Conservation (phyloP, 2,329 filamentous ascomycete genomes). For the Passalora sequoiae region DNA sequence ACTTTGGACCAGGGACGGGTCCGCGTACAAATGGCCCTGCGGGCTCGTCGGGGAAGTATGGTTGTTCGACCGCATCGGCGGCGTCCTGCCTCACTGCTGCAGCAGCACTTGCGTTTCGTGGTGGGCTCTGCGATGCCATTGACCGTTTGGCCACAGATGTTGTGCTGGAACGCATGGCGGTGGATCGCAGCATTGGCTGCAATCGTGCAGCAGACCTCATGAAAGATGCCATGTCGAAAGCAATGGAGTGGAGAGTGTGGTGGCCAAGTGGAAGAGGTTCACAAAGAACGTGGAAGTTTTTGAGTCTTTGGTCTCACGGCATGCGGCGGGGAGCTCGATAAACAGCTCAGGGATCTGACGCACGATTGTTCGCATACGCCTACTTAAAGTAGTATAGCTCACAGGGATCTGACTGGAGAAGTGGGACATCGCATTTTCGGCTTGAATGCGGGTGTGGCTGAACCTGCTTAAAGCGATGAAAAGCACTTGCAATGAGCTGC, state of each 20-base stretch:
- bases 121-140: conserved; percentile 32
- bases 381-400: too few relatives aligned
- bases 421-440: too few relatives aligned
- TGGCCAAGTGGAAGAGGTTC: too few relatives aligned
- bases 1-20: conserved; percentile 69
- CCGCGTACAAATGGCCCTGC: conserved; percentile 51
- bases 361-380: too few relatives aligned
- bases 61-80: conserved; percentile 26
- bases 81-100: conserved; percentile 26
- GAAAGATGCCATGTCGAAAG: conserved; percentile 31
- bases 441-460: too few relatives aligned
- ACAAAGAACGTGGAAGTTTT: too few relatives aligned
- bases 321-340: too few relatives aligned
- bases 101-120: conserved; percentile 28
- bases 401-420: too few relatives aligned
- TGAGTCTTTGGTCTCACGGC: too few relatives aligned
- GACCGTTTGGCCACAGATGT: conserved; percentile 12
- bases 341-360: too few relatives aligned
- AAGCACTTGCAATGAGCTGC: too few relatives aligned
- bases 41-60: conserved; percentile 53
- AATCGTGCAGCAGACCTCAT: conserved; percentile 30
- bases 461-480: too few relatives aligned
- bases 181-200: conserved; percentile 25
- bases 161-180: conserved; percentile 15
- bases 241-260: not conserved